Base-by-base conservation (phyloP, 225 moss, liverwort and hornwort genomes). In the Anthoceros angustus region DNA sequence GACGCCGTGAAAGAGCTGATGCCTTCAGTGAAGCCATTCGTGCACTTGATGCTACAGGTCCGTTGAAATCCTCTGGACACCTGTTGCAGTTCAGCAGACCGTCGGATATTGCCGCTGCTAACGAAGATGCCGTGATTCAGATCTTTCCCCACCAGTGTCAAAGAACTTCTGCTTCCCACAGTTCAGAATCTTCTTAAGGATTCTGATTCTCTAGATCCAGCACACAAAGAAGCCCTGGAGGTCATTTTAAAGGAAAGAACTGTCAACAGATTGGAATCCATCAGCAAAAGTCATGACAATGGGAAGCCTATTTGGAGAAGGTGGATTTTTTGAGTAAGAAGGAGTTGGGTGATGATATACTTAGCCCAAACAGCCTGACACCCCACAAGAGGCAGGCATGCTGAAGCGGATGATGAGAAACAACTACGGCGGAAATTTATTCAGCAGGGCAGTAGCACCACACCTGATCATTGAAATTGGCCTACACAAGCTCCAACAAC, bases 231-330 rank as follows among this genome's bases (percentile, higher is more conserved):
- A 72, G 98, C 92, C 40, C 68, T 98, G 75, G 98, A 98, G 70
- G 92, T 84, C 65, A 98, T 98, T 63, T 77, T 85, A 42, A 82
- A 80, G 63, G 98, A 98, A 63, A 80, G 98, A 74, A 84, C 85
- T n/a, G 92, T 91, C 39, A 77, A 85, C 23, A 76, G 92, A 61
- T 74, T 98, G 66, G 98, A 98, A 68, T 77, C 87, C 43, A 84
- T 98, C 38, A 84, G 92, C 25, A 98, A 98, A n/a, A 71, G 91
- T 85, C 38, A 68, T 98, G 70, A 92, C 98, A 10, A 98, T 98
- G 72, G 92, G 98, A 66, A 91, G 98, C 67, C 75, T 98, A 40
- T 98, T 98, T 74, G 98, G 98, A 66, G 98, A 98, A 74, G 95
- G 95, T 71, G 91, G 95, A 40, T 95, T 91, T 76, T n/a, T 64